These are phyloP conservation scores for Russula emetica DNA, from an alignment of 768 basidiomycete genomes.

Conservation along the genomic window DNA sequence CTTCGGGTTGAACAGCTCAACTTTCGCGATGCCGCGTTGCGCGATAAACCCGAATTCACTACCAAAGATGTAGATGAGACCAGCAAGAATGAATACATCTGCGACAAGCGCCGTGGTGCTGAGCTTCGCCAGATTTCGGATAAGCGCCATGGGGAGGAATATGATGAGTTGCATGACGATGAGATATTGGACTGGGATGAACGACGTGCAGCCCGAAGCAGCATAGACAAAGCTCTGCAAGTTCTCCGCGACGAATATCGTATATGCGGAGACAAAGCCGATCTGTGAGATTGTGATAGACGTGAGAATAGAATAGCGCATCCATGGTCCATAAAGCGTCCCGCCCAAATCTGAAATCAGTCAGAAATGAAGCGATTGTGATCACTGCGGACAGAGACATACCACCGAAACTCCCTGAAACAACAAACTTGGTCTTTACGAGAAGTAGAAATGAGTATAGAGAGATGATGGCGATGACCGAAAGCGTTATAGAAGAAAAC, in stretches of 20 bases:
- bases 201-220: slow-evolving; percentile 66
- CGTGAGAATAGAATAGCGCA: slow-evolving; percentile 83
- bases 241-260: slow-evolving; percentile 93
- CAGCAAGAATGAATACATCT: slow-evolving; percentile 91
- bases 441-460: slow-evolving; percentile 92
- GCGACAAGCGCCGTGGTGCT: slow-evolving; percentile 89
- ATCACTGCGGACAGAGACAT: slow-evolving; percentile 8
- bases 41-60: slow-evolving; percentile 73
- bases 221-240: slow-evolving; percentile 83
- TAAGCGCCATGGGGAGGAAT: slow-evolving; percentile 84
- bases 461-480: slow-evolving; percentile 79
- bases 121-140: slow-evolving; percentile 92
- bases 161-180: slow-evolving; percentile 80
- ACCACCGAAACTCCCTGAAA: slow-evolving; percentile 94
- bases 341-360: slow-evolving; percentile 79
- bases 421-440: slow-evolving; percentile 79
- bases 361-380: background rate
- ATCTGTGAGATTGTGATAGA: slow-evolving; percentile 89
- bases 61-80: slow-evolving; percentile 81
- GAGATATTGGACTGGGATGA: slow-evolving; percentile 68
- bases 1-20: slow-evolving; percentile 81
- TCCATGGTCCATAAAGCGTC: slow-evolving; percentile 82
- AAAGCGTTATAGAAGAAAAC: slow-evolving; percentile 76
- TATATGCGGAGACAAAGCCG: slow-evolving; percentile 87
- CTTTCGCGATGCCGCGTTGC: slow-evolving; percentile 65